Conservation (phyloP, 352 stramenopile species). For the Stephanocyclus meneghinianus region DNA sequence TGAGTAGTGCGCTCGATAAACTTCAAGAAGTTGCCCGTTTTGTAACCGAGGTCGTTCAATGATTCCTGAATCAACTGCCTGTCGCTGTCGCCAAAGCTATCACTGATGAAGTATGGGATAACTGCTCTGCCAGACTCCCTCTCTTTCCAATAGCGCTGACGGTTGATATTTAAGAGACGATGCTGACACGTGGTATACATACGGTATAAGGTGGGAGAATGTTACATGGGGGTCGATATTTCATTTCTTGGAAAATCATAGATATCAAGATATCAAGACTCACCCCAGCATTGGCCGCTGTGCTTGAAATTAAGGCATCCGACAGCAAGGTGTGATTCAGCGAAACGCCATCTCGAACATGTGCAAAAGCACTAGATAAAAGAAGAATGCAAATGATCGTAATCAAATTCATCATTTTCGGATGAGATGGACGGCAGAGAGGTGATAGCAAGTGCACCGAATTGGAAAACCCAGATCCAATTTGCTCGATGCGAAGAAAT, state of each 20-base stretch:
- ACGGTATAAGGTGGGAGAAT: too few relatives aligned
- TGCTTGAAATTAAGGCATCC: too few relatives aligned
- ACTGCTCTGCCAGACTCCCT: background rate
- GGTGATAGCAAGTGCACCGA: too few relatives aligned
- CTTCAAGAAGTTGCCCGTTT: constrained; percentile 5
- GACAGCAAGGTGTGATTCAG: too few relatives aligned
- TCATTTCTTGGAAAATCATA: background rate
- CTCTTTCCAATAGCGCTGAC: constrained; percentile 10
- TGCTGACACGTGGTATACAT: background rate
- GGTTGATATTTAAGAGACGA: constrained; percentile 7
- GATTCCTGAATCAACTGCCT: background rate
- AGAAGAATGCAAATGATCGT: background rate
- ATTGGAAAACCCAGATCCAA: too few relatives aligned
- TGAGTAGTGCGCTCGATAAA: constrained; percentile 2
- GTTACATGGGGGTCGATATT: too few relatives aligned
- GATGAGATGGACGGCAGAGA: too few relatives aligned
- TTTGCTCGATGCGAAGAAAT: too few relatives aligned
- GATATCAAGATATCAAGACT: constrained; percentile 1
- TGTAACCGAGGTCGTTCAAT: constrained; percentile 6
- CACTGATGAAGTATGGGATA: constrained; percentile 7
- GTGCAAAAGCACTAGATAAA: background rate
- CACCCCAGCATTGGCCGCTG: background rate
- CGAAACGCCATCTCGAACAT: background rate
- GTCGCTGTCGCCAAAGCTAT: background rate
- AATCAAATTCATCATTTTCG: too few relatives aligned